phyloP scores from a whole-genome alignment of 2,329 filamentous ascomycete genomes.

The Phialophora macrospora region DNA sequence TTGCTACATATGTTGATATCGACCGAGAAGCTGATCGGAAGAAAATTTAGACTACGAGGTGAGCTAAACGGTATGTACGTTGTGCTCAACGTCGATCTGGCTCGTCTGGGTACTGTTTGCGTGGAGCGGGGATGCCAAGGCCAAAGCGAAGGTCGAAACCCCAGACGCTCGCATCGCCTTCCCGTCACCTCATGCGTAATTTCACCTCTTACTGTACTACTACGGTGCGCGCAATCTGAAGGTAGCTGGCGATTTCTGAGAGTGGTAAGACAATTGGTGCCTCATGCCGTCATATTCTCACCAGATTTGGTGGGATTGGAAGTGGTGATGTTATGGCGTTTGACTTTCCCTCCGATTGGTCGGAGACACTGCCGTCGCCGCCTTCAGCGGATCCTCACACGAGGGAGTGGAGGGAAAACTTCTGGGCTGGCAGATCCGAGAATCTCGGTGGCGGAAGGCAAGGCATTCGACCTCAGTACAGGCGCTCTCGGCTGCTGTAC shows the following conservation, averaged over 20 bases:
- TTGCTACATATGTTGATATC: background rate
- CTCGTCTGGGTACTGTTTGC: background rate
- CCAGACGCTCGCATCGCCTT: background rate
- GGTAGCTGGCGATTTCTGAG: background rate
- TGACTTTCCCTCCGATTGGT: background rate
- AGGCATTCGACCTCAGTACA: too few species aligned
- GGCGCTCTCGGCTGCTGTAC: background rate
- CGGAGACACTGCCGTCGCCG: background rate
- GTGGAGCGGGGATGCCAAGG: background rate
- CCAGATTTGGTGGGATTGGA: background rate
- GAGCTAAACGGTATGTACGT: background rate
- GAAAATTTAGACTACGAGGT: background rate
- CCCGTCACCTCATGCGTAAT: background rate
- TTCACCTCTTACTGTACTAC: background rate
- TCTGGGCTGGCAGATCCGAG: background rate
- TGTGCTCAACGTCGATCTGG: background rate
- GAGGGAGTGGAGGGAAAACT: background rate
- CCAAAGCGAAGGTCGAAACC: background rate
- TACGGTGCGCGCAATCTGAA: background rate
- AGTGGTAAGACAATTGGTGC: background rate
- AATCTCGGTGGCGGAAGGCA: background rate
- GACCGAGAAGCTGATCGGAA: background rate
- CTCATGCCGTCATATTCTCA: background rate
- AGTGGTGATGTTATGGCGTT: background rate
- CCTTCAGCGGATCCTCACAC: background rate